phyloP scores from a whole-genome alignment of 208 protist species.

The Phytomonas francai region DNA sequence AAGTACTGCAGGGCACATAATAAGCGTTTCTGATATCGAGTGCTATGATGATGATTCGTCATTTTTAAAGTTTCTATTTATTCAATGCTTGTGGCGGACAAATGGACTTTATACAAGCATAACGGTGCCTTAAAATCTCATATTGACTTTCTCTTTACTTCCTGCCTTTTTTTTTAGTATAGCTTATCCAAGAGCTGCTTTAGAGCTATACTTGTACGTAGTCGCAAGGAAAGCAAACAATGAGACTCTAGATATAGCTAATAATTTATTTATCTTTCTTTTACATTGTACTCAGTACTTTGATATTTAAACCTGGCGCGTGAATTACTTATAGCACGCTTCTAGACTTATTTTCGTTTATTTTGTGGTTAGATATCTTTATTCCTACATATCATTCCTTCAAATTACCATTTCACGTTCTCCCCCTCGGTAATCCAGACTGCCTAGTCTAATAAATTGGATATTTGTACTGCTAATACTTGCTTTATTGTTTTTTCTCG shows the following conservation, averaged over 20 bases:
- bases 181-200: neutral
- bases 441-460: neutral
- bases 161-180: conserved; percentile 11
- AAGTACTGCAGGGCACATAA: neutral
- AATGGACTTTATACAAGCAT: neutral
- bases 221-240: neutral
- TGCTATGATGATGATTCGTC: neutral
- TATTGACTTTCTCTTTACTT: conserved; percentile 11
- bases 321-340: conserved; percentile 7
- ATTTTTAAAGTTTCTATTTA: neutral
- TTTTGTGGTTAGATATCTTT: neutral
- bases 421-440: neutral
- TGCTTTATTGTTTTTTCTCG: neutral
- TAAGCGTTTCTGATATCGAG: neutral
- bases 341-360: conserved; percentile 9
- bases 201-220: neutral
- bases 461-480: neutral
- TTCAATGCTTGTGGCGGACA: neutral
- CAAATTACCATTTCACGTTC: neutral
- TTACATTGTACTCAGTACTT: neutral
- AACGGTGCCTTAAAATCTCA: neutral
- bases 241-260: neutral
- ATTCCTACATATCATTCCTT: neutral
- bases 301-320: neutral
- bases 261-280: neutral